Conservation (phyloP, 2,329 filamentous ascomycete genomes). For the Colletotrichum horii region DNA sequence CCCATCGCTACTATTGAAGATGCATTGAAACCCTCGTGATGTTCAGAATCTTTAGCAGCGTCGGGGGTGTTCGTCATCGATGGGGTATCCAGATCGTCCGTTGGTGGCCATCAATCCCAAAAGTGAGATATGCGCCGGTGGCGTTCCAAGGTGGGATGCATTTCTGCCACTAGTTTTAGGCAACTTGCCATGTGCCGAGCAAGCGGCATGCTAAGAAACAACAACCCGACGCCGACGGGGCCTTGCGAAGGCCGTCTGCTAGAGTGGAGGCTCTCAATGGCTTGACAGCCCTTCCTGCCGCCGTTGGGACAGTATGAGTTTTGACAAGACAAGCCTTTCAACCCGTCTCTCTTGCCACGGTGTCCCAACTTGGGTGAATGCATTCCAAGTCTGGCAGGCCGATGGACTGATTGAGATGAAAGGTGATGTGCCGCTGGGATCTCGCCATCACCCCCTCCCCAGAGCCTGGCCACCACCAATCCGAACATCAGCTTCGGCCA, state of each 20-base stretch:
- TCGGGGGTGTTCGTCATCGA: not conserved
- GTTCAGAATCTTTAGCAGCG: not conserved
- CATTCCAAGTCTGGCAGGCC: not conserved
- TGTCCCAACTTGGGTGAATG: not conserved
- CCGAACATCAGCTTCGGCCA: not conserved
- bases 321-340: not conserved
- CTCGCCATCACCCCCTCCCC: not conserved
- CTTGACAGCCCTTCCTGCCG: not conserved
- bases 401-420: not conserved
- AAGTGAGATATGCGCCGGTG: not conserved
- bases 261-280: not conserved
- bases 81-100: not conserved
- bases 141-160: constrained; percentile 1
- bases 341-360: not conserved
- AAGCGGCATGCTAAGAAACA: not conserved
- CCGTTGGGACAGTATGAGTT: not conserved
- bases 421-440: not conserved
- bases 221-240: not conserved
- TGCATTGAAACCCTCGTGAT: not conserved
- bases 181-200: constrained; percentile 7
- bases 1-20: not conserved
- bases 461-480: not conserved
- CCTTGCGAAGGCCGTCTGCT: not conserved
- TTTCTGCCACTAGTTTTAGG: not conserved
- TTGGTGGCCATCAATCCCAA: not conserved